Conservation (phyloP, 306 rosid genomes). For the Rubus idaeus region DNA sequence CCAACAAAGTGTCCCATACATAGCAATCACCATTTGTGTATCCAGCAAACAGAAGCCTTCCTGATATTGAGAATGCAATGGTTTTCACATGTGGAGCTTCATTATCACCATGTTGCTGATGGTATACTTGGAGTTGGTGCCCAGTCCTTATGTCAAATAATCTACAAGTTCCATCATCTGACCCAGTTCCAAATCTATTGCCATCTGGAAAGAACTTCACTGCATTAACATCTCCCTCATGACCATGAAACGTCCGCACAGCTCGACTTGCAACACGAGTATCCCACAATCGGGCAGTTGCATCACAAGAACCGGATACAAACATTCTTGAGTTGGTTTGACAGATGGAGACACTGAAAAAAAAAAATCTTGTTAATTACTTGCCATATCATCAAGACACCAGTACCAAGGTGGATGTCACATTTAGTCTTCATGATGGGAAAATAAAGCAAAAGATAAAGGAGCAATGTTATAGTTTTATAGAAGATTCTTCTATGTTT, state of each 20-base stretch:
- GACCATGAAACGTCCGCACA: slow-evolving; percentile 82
- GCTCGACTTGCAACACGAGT: slow-evolving; percentile 99
- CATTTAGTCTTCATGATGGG: not conserved
- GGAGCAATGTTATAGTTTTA: not conserved
- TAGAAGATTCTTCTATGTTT: not conserved
- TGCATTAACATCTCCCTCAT: slow-evolving; percentile 75
- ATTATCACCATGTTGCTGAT: slow-evolving; percentile 61
- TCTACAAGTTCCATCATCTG: slow-evolving; percentile 95
- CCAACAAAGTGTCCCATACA: slow-evolving; percentile 94
- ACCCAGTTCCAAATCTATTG: slow-evolving; percentile 93
- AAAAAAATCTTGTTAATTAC: slow-evolving; percentile 7
- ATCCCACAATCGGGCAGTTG: slow-evolving; percentile 95
- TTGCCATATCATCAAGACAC: slow-evolving; percentile 6
- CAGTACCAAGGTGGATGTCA: not conserved
- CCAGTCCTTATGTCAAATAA: slow-evolving; percentile 92
- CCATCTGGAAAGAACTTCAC: slow-evolving; percentile 98
- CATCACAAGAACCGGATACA: slow-evolving; percentile 95
- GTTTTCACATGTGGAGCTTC: slow-evolving; percentile 65
- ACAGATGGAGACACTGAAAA: slow-evolving; percentile 78
- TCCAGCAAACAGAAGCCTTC: slow-evolving; percentile 94
- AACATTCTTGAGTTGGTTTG: slow-evolving; percentile 79
- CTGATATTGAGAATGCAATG: slow-evolving; percentile 91
- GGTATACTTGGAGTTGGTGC: slow-evolving; percentile 85
- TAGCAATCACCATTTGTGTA: slow-evolving; percentile 77
- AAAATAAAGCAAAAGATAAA: not conserved